Evolutionary conservation across 2,329 filamentous ascomycete genomes (phyloP).

Genomic region (Cordyceps tenuipes): DNA sequence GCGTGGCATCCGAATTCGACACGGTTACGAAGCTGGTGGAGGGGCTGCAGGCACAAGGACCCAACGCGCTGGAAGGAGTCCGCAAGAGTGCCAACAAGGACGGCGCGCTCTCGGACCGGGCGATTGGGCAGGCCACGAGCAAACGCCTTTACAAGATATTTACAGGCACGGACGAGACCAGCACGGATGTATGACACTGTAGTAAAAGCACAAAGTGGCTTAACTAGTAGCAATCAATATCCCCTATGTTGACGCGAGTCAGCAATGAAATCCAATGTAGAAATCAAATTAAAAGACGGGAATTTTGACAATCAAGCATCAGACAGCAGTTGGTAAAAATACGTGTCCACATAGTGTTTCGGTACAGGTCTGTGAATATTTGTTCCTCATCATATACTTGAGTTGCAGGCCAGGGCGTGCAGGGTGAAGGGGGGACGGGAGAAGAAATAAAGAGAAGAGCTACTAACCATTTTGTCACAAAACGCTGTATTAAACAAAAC

Average conservation of each 20-base stretch:
- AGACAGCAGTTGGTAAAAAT: conserved; percentile 80
- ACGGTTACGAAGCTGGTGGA: conserved; percentile 49
- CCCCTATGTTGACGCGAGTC: conserved; percentile 1
- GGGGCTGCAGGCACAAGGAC: conserved; percentile 51
- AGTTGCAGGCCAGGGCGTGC: conserved; percentile 4
- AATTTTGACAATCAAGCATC: conserved; percentile 32
- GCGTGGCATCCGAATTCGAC: conserved; percentile 54
- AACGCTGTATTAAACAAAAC: neutral
- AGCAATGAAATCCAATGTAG: conserved; percentile 5
- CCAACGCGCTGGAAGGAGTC: conserved; percentile 53
- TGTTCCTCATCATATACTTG: conserved; percentile 56
- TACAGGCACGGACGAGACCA: conserved; percentile 44
- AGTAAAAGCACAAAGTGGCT: neutral
- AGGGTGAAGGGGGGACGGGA: neutral
- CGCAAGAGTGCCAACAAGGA: conserved; percentile 48
- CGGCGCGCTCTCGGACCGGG: conserved; percentile 45
- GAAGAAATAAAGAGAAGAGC: conserved; percentile 14
- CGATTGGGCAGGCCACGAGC: conserved; percentile 50
- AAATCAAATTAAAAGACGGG: conserved; percentile 13
- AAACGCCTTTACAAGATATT: conserved; percentile 53
- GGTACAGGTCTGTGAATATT: conserved; percentile 79
- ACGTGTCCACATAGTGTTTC: conserved; percentile 61
- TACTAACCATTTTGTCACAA: conserved; percentile 30
- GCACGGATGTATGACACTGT: conserved; percentile 40
- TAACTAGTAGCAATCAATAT: neutral